Conservation (phyloP, 768 basidiomycete species). For the Mycena leptocephala region DNA sequence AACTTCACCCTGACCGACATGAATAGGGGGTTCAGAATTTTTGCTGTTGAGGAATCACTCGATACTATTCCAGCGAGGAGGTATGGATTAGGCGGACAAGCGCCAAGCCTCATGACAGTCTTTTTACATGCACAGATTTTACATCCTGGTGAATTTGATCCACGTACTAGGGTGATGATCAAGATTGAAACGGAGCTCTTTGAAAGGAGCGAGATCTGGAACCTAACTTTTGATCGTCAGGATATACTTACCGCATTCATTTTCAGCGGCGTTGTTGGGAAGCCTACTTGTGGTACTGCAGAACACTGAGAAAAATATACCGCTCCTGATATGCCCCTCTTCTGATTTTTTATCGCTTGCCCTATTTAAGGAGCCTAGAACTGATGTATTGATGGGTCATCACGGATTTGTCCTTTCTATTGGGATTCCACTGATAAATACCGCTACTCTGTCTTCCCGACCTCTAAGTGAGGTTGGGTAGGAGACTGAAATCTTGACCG, state of each 20-base stretch:
- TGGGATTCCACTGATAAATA: too few species aligned
- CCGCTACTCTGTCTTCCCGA: too few species aligned
- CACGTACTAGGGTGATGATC: background rate
- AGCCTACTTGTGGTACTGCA: background rate
- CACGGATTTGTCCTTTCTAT: too few species aligned
- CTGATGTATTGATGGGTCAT: too few species aligned
- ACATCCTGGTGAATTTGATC: background rate
- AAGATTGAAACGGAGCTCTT: background rate
- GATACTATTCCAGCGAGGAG: background rate
- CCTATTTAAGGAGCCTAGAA: background rate
- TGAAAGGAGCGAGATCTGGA: background rate
- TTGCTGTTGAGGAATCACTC: background rate
- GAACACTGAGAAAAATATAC: too few species aligned
- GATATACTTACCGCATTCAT: background rate
- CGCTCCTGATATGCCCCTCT: too few species aligned
- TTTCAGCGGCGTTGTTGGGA: background rate
- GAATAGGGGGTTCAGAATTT: background rate
- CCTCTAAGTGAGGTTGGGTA: too few species aligned
- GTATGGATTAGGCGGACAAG: background rate
- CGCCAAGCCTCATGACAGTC: background rate
- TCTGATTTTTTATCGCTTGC: too few species aligned
- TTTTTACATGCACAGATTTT: too few species aligned
- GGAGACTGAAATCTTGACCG: too few species aligned
- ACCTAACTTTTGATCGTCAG: background rate
- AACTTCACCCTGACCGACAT: background rate